These are phyloP conservation scores for Clavariopsis aquatica DNA, from an alignment of 495 filamentous ascomycete species.

Conservation along the genomic window DNA sequence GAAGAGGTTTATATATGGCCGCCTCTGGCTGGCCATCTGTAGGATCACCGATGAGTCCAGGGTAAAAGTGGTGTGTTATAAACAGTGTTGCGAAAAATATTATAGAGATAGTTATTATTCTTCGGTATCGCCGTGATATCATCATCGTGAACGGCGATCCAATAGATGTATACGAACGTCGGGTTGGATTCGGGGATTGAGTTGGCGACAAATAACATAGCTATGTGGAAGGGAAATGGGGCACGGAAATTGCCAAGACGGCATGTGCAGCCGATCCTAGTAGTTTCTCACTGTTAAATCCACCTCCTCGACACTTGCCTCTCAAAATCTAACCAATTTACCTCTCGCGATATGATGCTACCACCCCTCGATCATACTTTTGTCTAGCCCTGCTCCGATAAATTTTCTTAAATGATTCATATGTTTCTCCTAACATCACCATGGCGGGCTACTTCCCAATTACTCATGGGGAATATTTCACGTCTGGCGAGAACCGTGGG, in stretches of 20 bases:
- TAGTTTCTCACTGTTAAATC: too few species aligned
- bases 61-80: not conserved
- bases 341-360: too few species aligned
- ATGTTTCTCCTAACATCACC: too few species aligned
- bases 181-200: not conserved
- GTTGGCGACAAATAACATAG: not conserved
- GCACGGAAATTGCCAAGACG: not conserved
- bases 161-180: not conserved
- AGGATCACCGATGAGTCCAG: not conserved
- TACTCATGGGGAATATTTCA: too few species aligned
- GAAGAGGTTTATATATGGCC: not conserved
- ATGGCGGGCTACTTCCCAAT: too few species aligned
- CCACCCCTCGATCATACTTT: too few species aligned
- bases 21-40: not conserved
- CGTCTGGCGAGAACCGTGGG: too few species aligned
- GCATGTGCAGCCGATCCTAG: not conserved
- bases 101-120: conserved; percentile 13
- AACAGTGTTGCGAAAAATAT: not conserved
- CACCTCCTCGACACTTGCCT: too few species aligned
- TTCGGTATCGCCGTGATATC: conserved; percentile 22
- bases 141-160: conserved; percentile 1
- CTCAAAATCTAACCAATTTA: too few species aligned
- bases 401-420: too few species aligned
- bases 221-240: not conserved
- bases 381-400: too few species aligned